These are phyloP conservation scores for Suillus sp. DNA, from an alignment of 768 basidiomycete species.

Conservation along the genomic window DNA sequence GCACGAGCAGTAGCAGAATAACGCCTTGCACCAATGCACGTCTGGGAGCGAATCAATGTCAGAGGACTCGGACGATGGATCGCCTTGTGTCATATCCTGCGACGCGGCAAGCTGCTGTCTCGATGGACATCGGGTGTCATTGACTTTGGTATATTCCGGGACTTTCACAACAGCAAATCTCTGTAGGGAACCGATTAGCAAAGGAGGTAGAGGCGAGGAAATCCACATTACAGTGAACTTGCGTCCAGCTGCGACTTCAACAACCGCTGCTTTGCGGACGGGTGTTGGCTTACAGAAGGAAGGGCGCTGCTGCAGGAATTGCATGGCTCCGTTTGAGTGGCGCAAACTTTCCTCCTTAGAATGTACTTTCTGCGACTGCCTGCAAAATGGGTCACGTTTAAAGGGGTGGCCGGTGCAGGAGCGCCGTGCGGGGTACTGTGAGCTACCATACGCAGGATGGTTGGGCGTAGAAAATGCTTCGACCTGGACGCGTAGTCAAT, in stretches of 20 bases:
- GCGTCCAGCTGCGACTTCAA: not conserved
- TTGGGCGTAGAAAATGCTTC: not conserved
- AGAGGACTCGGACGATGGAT: not conserved
- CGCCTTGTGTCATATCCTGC: not conserved
- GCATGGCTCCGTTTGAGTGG: not conserved
- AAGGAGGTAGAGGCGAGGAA: not conserved
- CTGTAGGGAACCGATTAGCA: not conserved
- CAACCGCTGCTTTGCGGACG: not conserved
- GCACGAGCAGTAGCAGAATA: not conserved
- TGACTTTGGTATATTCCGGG: not conserved
- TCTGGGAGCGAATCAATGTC: not conserved
- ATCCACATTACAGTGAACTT: not conserved
- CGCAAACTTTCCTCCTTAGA: not conserved
- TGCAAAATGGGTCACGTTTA: not conserved
- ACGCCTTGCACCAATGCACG: constrained; percentile 1
- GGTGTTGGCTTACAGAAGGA: not conserved
- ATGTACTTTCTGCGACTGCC: not conserved
- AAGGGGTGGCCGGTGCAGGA: not conserved
- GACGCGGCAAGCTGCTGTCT: not conserved
- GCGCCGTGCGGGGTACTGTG: not conserved
- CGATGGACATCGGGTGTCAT: not conserved
- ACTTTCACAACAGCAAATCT: not conserved
- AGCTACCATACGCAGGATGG: not conserved
- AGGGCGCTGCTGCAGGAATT: not conserved
- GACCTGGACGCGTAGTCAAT: not conserved